A percentile compares a stretch with the other conserved stretches of the same genome.
Conservation (phyloP, 768 basidiomycete genomes). For the Termitomyces titanicus region DNA sequence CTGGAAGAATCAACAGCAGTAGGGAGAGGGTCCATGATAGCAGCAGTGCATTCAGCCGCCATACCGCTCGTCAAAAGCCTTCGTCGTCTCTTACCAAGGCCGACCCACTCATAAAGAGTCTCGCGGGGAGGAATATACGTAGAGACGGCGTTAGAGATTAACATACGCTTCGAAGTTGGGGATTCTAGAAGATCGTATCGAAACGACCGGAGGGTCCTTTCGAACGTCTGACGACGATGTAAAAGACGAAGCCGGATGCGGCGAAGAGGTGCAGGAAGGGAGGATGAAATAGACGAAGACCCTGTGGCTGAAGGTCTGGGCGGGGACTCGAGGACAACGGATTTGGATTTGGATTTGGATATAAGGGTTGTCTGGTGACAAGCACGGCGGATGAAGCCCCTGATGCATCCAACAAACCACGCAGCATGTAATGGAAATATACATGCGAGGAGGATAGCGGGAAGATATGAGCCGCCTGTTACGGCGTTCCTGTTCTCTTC, state of each 20-base stretch:
- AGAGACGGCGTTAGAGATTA: neutral
- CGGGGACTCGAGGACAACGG: neutral
- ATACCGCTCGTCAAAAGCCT: neutral
- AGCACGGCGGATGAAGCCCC: constrained; percentile 37
- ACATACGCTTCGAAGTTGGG: neutral
- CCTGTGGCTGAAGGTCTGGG: neutral
- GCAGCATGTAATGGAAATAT: constrained; percentile 48
- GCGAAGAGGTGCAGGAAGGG: neutral
- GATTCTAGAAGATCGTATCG: constrained; percentile 2
- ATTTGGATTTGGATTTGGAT: neutral
- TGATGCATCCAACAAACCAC: constrained; percentile 52
- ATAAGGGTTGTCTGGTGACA: neutral
- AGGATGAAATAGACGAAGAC: neutral
- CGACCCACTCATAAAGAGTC: constrained; percentile 16
- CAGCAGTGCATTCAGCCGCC: neutral
- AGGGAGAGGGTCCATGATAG: neutral
- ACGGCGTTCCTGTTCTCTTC: constrained; percentile 23
- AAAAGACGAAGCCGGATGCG: constrained; percentile 4
- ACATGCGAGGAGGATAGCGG: constrained; percentile 32
- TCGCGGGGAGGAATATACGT: constrained; percentile 13
- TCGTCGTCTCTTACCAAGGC: constrained; percentile 9
- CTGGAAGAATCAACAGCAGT: neutral
- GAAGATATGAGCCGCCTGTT: constrained; percentile 33
- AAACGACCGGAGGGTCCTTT: constrained; percentile 8
- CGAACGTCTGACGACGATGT: constrained; percentile 8